Conservation (phyloP, 768 basidiomycete species). For the Tephrocybe sp. region DNA sequence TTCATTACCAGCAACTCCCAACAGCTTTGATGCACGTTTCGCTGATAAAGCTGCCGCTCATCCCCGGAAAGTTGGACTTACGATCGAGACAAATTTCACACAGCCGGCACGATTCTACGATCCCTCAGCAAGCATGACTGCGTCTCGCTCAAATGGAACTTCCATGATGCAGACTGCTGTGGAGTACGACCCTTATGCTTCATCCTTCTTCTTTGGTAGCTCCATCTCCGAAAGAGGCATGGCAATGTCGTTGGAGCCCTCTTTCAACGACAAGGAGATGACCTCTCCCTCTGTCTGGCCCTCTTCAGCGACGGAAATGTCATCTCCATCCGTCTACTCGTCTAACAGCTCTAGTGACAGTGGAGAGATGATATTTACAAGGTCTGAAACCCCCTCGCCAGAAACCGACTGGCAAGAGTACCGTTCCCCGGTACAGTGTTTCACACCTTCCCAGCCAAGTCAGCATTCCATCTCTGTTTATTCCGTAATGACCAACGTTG, state of each 20-base stretch:
- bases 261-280: slow-evolving; percentile 55
- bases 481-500: slow-evolving; percentile 40
- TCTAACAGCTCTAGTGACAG: slow-evolving; percentile 33
- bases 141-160: slow-evolving; percentile 49
- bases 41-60: slow-evolving; percentile 33
- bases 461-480: slow-evolving; percentile 43
- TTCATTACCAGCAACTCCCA: slow-evolving; percentile 61
- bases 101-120: slow-evolving; percentile 45
- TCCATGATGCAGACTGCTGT: slow-evolving; percentile 78
- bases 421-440: slow-evolving; percentile 33
- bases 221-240: slow-evolving; percentile 38
- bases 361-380: slow-evolving; percentile 32
- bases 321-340: slow-evolving; percentile 48
- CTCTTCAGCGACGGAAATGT: slow-evolving; percentile 43
- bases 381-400: slow-evolving; percentile 33
- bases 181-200: slow-evolving; percentile 61
- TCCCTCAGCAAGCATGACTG: slow-evolving; percentile 39
- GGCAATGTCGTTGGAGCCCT: slow-evolving; percentile 23
- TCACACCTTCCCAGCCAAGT: slow-evolving; percentile 35
- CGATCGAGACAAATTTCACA: slow-evolving; percentile 57
- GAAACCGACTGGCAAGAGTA: slow-evolving; percentile 31
- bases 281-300: slow-evolving; percentile 50
- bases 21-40: slow-evolving; percentile 44
- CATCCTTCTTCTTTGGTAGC: slow-evolving; percentile 54
- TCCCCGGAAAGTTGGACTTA: slow-evolving; percentile 41